Base-by-base conservation (phyloP, 805 yeast genomes). In the Candida chauliodis region DNA sequence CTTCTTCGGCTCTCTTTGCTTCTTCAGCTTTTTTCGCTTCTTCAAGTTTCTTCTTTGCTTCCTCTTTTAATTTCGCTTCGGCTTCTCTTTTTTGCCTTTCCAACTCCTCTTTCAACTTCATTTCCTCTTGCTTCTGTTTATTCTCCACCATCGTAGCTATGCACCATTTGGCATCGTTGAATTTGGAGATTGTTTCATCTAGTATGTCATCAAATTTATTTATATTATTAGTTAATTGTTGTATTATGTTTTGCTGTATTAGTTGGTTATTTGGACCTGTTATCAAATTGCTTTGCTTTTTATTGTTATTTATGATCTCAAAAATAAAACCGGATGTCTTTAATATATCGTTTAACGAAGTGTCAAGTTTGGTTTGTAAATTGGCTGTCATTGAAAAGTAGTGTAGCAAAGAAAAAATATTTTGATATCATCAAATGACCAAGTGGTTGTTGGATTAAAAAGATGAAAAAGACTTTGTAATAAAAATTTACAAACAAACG, bases 111-210 rank as follows among this genome's bases (percentile, higher is more conserved):
- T 59, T 59, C 16, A 60, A 31, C 48, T 61, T 63, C 47, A 59
- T 38, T 45, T 66, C 71, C 44, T 66, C 71, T 43, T 66, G 70
- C 30, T 57, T 55, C 46, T 65, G 71, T 45, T 58, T 63, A 49
- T 56, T 66, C 45, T 68, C 71, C 22, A 67, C 49, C 36, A 68
- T 67, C 42, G 60, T 66, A 39, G 59, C 71, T 4, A 68, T 51
- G 40, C 73, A 68, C 74, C 74, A 68, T 26, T 55, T 51, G 2
- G 71, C 65, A 36, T 68, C 73, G 46, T 66, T 67, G 43, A 68
- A 61, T 44, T 66, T 66, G 37, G 56, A 42, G 8, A 61, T 53
- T 2, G 72, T 63, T 6, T 68, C 73, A 45, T 68, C 74, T n/a
- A 68, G 53, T 21, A 66, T 56, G 38, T 57, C 69, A 43, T 68